Evolutionary conservation across 2,329 filamentous ascomycete genomes (phyloP).

Genomic region (Fusarium transvaalense): DNA sequence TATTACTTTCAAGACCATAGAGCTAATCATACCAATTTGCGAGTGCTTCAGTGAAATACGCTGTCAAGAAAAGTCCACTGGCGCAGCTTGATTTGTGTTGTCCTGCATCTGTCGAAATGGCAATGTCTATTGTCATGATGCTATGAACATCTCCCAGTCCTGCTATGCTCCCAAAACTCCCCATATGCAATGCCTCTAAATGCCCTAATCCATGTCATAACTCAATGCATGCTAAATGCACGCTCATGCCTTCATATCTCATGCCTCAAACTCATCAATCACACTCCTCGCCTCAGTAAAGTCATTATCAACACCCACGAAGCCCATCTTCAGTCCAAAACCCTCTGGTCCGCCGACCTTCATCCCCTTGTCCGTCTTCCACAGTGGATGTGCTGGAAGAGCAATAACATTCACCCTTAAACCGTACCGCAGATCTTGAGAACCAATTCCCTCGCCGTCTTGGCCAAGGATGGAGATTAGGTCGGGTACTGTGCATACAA

Average conservation of each 20-base stretch:
- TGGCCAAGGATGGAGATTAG: conserved; percentile 55
- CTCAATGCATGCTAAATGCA: conserved; percentile 1
- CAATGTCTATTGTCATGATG: not conserved
- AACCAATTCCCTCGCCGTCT: conserved; percentile 64
- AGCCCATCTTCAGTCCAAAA: conserved; percentile 51
- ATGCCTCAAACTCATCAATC: conserved; percentile 61
- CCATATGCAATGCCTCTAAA: not conserved
- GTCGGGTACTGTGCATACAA: conserved; percentile 55
- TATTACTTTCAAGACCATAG: no score
- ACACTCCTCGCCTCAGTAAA: conserved; percentile 64
- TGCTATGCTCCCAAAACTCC: not conserved
- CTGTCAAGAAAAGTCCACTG: not conserved
- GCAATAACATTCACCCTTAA: conserved; percentile 64
- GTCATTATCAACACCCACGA: conserved; percentile 47
- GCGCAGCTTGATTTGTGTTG: no score
- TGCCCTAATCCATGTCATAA: not conserved
- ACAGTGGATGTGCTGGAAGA: conserved; percentile 62
- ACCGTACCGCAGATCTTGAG: conserved; percentile 65
- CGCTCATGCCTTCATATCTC: not conserved
- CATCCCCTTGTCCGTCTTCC: conserved; percentile 57
- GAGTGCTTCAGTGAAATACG: not conserved
- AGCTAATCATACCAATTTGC: no score
- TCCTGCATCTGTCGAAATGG: not conserved
- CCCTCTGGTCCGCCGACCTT: conserved; percentile 53
- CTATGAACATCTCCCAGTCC: not conserved